Conservation (phyloP, 2,329 filamentous ascomycete genomes). For the Trichoderma simmonsii region DNA sequence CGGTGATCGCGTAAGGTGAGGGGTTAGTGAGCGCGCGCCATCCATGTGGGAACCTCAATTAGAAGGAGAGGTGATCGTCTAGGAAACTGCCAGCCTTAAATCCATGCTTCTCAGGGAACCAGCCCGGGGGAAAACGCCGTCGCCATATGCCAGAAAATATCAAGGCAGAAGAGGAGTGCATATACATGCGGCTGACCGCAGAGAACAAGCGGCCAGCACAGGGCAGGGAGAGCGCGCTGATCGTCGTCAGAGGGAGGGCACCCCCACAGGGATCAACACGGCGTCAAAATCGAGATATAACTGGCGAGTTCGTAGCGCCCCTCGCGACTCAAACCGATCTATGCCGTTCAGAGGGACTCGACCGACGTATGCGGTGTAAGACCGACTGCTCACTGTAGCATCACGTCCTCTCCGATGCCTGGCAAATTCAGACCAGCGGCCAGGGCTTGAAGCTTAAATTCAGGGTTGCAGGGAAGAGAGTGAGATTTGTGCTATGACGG, state of each 20-base stretch:
- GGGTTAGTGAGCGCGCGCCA: slow-evolving; percentile 5
- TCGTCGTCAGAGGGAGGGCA: neutral
- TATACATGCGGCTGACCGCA: neutral
- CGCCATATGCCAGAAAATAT: slow-evolving; percentile 12
- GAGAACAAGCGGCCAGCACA: neutral
- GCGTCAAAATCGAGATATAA: neutral
- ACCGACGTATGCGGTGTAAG: neutral
- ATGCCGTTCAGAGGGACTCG: neutral
- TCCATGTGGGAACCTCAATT: slow-evolving; percentile 3
- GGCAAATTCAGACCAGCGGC: slow-evolving; percentile 44
- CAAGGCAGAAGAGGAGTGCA: neutral
- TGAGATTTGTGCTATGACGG: slow-evolving; percentile 65
- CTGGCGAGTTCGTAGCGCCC: neutral
- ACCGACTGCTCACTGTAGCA: slow-evolving; percentile 31
- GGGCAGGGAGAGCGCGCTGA: neutral
- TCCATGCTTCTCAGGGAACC: slow-evolving; percentile 7
- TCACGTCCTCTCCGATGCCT: slow-evolving; percentile 46
- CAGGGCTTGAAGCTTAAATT: slow-evolving; percentile 52
- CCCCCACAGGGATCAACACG: slow-evolving; percentile 2
- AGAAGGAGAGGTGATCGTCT: neutral
- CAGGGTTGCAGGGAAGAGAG: slow-evolving; percentile 85
- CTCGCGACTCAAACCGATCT: neutral
- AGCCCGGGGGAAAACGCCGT: slow-evolving; percentile 10
- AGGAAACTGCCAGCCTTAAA: neutral
- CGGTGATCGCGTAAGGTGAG: slow-evolving; percentile 7